A percentile compares a stretch with the other conserved stretches of the same genome.
Conservation (phyloP, 2,329 filamentous ascomycete genomes). For the Teratosphaeriaceae sp. region DNA sequence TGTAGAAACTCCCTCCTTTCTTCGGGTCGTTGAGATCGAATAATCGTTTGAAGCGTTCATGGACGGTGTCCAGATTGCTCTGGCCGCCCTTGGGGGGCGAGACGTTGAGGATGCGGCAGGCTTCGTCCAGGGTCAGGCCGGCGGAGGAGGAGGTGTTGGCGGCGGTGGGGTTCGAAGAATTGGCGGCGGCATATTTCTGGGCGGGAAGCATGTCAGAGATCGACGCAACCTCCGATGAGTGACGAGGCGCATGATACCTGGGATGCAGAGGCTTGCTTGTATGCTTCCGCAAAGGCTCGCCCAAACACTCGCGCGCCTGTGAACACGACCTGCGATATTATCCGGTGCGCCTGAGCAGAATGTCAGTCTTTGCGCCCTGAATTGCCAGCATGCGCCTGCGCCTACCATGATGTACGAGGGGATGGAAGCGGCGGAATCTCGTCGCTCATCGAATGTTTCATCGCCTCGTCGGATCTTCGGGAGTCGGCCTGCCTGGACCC, state of each 20-base stretch:
- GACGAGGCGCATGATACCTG: constrained; percentile 18
- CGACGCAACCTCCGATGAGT: not conserved
- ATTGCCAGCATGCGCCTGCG: no score
- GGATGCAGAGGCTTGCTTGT: constrained; percentile 86
- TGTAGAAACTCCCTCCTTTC: constrained; percentile 95
- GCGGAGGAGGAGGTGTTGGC: constrained; percentile 55
- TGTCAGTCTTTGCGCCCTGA: not conserved
- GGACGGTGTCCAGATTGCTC: constrained; percentile 70
- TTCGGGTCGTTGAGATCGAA: constrained; percentile 93
- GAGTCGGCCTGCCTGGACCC: no score
- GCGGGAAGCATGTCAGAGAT: no score
- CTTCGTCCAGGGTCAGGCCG: constrained; percentile 89
- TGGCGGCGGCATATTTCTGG: constrained; percentile 29
- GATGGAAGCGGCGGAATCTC: no score
- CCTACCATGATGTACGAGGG: not conserved
- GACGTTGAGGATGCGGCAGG: constrained; percentile 95
- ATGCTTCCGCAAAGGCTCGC: constrained; percentile 88
- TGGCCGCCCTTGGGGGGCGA: constrained; percentile 75
- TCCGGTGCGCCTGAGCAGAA: constrained; percentile 65
- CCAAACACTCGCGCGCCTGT: constrained; percentile 88
- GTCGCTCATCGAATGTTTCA: no score
- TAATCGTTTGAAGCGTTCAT: constrained; percentile 84
- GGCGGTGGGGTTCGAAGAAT: constrained; percentile 17
- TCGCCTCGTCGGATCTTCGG: no score
- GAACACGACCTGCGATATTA: constrained; percentile 88